phyloP scores from a whole-genome alignment of 2,329 filamentous ascomycete genomes.

The Trichoderma cornu-damae region DNA sequence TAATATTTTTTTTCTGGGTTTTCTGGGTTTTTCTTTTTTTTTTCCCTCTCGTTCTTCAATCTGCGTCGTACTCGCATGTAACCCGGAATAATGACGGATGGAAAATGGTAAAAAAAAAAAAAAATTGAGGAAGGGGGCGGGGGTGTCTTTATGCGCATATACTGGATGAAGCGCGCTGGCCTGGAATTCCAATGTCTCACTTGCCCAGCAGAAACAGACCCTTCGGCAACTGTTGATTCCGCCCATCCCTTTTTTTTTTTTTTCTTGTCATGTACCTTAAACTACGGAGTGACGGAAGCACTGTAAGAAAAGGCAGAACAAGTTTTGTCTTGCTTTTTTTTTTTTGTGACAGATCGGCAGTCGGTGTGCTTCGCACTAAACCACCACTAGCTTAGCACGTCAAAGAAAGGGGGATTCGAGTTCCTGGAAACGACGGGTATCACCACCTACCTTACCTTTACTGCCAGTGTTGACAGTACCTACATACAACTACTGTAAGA shows the following conservation, averaged over 20 bases:
- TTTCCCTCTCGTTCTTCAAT: background rate
- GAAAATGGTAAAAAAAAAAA: no score
- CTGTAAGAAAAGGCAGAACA: no score
- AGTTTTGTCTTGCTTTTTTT: background rate
- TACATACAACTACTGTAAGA: no score
- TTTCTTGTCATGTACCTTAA: background rate
- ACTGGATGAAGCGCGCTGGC: no score
- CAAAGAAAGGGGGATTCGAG: background rate
- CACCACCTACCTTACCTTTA: no score
- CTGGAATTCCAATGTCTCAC: constrained; percentile 6
- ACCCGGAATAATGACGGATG: constrained; percentile 1
- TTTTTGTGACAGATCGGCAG: constrained; percentile 9
- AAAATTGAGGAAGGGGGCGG: no score
- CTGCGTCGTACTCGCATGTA: constrained; percentile 8
- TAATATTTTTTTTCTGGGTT: background rate
- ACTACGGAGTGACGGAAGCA: no score
- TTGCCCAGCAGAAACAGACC: background rate
- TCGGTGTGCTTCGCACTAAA: background rate
- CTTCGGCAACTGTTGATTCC: background rate
- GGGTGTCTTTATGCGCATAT: background rate
- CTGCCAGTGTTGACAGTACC: no score
- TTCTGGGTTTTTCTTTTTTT: background rate
- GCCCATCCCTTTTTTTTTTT: background rate
- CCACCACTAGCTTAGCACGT: background rate
- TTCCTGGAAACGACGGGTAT: no score